Conservation (phyloP, 768 basidiomycete species). For the Phlegmacium glaucopus region DNA sequence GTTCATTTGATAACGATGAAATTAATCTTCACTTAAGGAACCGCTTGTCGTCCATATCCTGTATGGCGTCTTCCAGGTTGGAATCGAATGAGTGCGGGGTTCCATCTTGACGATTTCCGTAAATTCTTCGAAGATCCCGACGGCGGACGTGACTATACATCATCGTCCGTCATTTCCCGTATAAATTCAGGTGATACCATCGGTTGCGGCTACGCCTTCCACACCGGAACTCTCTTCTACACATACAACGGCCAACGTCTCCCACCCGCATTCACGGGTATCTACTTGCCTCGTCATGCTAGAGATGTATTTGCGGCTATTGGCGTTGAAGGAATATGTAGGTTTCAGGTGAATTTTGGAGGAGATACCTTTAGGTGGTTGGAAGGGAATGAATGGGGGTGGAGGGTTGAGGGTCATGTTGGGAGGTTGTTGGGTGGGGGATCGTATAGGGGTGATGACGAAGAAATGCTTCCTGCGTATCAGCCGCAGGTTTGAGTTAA, state of each 20-base stretch:
- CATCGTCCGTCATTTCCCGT: constrained; percentile 14
- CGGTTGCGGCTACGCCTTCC: constrained; percentile 65
- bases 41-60: constrained; percentile 63
- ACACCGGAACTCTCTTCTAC: constrained; percentile 52
- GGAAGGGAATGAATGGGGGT: constrained; percentile 62
- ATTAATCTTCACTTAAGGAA: constrained; percentile 42
- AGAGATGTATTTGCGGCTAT: constrained; percentile 65
- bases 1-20: neutral
- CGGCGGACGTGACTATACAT: constrained; percentile 58
- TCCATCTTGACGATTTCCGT: constrained; percentile 69
- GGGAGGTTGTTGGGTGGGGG: constrained; percentile 40
- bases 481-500: constrained; percentile 6
- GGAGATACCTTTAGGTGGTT: constrained; percentile 55
- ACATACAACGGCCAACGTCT: constrained; percentile 60
- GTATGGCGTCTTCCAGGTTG: constrained; percentile 66
- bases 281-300: constrained; percentile 48
- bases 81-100: constrained; percentile 62
- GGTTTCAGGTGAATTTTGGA: constrained; percentile 66
- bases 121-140: constrained; percentile 71
- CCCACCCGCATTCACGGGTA: constrained; percentile 52
- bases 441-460: constrained; percentile 14
- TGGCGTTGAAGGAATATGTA: constrained; percentile 51
- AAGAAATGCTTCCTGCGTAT: constrained; percentile 49
- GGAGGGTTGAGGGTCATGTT: constrained; percentile 64
- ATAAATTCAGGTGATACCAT: constrained; percentile 47